These are phyloP conservation scores for Phytophthora fragariae DNA, from an alignment of 352 stramenopile genomes.

Conservation along the genomic window DNA sequence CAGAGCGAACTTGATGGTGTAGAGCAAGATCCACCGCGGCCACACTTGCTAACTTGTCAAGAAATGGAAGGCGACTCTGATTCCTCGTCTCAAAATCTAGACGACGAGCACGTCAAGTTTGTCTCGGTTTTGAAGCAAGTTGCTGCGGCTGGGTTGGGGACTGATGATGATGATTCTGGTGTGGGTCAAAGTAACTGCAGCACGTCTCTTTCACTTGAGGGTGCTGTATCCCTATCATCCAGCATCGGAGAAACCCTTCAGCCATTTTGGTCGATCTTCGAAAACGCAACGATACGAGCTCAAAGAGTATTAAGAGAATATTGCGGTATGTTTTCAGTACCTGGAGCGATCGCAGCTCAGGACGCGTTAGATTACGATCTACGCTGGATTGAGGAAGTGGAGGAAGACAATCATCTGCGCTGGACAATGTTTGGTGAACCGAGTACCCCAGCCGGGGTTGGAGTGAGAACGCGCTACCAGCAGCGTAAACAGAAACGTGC, in stretches of 20 bases:
- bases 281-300: conserved; percentile 13
- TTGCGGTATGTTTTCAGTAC: neutral
- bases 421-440: conserved; percentile 44
- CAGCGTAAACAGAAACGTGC: neutral
- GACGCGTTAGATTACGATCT: conserved; percentile 34
- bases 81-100: neutral
- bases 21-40: neutral
- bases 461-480: conserved; percentile 7
- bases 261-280: conserved; percentile 9
- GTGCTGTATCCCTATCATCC: neutral
- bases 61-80: neutral
- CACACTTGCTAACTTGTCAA: neutral
- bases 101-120: neutral
- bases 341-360: neutral
- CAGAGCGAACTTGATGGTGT: neutral
- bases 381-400: conserved; percentile 21
- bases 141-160: neutral
- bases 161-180: neutral
- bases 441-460: neutral
- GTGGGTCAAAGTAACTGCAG: neutral
- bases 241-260: neutral
- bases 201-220: neutral
- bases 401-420: conserved; percentile 15
- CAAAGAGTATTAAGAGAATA: conserved; percentile 14
- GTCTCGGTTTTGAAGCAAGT: neutral